phyloP scores from a whole-genome alignment of 163 green algal genomes.

The Coccomyxa subellipsoidea region DNA sequence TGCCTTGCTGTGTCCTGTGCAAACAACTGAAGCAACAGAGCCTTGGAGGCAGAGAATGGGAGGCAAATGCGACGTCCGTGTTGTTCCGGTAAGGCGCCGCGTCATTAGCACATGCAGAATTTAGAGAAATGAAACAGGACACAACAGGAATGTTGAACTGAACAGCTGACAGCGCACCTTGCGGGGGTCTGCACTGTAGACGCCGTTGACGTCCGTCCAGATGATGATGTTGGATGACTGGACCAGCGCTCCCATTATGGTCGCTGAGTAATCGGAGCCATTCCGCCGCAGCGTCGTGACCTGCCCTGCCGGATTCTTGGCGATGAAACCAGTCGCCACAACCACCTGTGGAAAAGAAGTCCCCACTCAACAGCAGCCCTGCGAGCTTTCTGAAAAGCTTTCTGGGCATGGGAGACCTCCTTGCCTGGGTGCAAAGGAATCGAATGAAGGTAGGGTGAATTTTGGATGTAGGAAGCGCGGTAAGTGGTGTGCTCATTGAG shows the following conservation, averaged over 20 bases:
- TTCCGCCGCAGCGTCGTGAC: slow-evolving; percentile 93
- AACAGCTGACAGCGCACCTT: slow-evolving; percentile 55
- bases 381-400: no score
- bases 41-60: no score
- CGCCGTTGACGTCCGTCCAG: slow-evolving; percentile 97
- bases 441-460: not conserved
- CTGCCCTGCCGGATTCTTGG: slow-evolving; percentile 67
- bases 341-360: no score
- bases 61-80: no score
- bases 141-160: no score
- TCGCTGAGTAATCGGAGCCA: slow-evolving; percentile 91
- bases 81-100: no score
- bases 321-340: slow-evolving; percentile 92
- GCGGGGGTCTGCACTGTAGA: slow-evolving; percentile 92
- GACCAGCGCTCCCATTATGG: slow-evolving; percentile 90
- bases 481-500: slow-evolving; percentile 7
- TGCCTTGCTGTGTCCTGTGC: no score
- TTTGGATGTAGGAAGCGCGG: not conserved
- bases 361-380: not conserved
- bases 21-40: no score
- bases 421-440: no score
- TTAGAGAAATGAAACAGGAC: no score
- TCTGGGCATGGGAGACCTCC: not conserved
- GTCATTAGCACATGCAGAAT: no score
- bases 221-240: slow-evolving; percentile 86